Conservation (phyloP, 306 rosid genomes). For the Hippophae tibetana region DNA sequence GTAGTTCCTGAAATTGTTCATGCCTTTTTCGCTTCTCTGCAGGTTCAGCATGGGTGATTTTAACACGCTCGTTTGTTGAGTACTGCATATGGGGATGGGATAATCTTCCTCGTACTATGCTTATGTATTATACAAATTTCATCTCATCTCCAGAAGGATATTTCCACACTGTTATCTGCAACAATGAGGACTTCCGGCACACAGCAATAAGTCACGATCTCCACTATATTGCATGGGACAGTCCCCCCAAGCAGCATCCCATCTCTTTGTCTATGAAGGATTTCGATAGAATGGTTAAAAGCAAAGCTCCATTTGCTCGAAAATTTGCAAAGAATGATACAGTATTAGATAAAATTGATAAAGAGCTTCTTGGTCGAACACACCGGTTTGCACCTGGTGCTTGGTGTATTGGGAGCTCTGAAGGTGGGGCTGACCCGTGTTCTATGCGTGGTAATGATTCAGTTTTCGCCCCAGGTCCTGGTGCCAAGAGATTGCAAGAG, state of each 20-base stretch:
- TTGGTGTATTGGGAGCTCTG: slow-evolving; percentile 64
- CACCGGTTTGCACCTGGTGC: slow-evolving; percentile 70
- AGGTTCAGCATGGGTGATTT: slow-evolving; percentile 97
- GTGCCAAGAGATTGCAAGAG: slow-evolving; percentile 58
- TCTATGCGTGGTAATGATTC: slow-evolving; percentile 57
- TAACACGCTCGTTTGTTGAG: slow-evolving; percentile 69
- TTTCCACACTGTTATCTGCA: slow-evolving; percentile 82
- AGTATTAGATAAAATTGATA: slow-evolving; percentile 78
- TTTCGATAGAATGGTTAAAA: slow-evolving; percentile 67
- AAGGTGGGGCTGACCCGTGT: slow-evolving; percentile 71
- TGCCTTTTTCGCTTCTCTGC: slow-evolving; percentile 13
- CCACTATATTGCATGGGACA: slow-evolving; percentile 99
- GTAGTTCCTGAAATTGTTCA: background rate
- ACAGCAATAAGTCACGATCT: slow-evolving; percentile 81
- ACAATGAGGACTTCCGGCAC: slow-evolving; percentile 52
- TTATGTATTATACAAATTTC: slow-evolving; percentile 83
- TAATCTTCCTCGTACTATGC: slow-evolving; percentile 79
- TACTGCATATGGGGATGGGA: slow-evolving; percentile 99
- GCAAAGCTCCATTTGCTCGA: slow-evolving; percentile 84
- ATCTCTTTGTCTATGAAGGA: slow-evolving; percentile 56
- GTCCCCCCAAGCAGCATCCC: slow-evolving; percentile 97
- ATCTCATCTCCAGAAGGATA: slow-evolving; percentile 90
- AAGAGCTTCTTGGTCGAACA: slow-evolving; percentile 63
- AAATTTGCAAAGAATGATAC: slow-evolving; percentile 77
- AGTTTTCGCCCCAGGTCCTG: slow-evolving; percentile 61